Conservation (phyloP, 805 yeast species). For the Spencermartinsiella europaea region DNA sequence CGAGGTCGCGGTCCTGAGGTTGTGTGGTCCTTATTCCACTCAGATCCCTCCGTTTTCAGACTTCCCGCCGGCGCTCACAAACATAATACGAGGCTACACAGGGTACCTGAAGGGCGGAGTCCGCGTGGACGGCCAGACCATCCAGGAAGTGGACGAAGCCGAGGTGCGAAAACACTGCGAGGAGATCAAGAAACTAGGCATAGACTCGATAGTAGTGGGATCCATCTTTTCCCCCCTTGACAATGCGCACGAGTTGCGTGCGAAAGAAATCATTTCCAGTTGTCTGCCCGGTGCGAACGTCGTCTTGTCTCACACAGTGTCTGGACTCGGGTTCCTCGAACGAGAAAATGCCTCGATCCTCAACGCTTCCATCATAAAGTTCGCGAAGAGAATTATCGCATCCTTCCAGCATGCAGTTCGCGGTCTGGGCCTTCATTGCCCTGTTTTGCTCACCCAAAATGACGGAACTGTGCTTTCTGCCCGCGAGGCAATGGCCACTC, state of each 20-base stretch:
- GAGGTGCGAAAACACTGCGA: slow-evolving; percentile 25
- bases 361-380: slow-evolving; percentile 36
- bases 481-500: slow-evolving; percentile 36
- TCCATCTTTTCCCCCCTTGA: slow-evolving; percentile 41
- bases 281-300: slow-evolving; percentile 35
- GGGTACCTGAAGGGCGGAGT: slow-evolving; percentile 16
- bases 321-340: slow-evolving; percentile 42
- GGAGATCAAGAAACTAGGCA: slow-evolving; percentile 32
- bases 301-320: slow-evolving; percentile 38
- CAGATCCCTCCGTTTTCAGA: slow-evolving; percentile 42
- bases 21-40: slow-evolving; percentile 41
- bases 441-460: slow-evolving; percentile 42
- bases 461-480: slow-evolving; percentile 44
- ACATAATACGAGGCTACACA: slow-evolving; percentile 11
- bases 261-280: slow-evolving; percentile 31
- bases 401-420: slow-evolving; percentile 38
- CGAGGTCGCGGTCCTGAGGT: slow-evolving; percentile 41
- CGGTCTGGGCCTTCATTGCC: slow-evolving; percentile 34
- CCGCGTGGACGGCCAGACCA: slow-evolving; percentile 15
- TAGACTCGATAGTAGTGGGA: slow-evolving; percentile 35
- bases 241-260: slow-evolving; percentile 36
- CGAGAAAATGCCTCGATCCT: slow-evolving; percentile 46
- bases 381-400: slow-evolving; percentile 39
- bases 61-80: slow-evolving; percentile 32
- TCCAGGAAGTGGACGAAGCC: slow-evolving; percentile 9